Conservation (phyloP, 106 monocot genomes). For the Acanthochlamys bracteata region DNA sequence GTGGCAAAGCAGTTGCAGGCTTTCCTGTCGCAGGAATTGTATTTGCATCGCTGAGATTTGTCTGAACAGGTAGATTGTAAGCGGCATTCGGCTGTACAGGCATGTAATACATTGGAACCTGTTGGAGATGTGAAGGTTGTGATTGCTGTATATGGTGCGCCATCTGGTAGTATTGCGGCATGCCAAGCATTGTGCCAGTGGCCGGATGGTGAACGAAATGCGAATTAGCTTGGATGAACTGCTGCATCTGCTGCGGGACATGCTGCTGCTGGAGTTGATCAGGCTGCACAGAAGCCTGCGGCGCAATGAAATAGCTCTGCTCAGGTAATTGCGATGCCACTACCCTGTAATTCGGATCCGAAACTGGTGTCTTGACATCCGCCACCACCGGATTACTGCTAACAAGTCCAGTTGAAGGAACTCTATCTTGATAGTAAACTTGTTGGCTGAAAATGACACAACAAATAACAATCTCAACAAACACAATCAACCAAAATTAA, state of each 20-base stretch:
- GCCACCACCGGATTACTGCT: neutral
- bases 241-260: constrained; percentile 24
- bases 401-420: neutral
- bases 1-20: neutral
- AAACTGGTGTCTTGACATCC: constrained; percentile 8
- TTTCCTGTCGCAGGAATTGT: no score
- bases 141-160: constrained; percentile 28
- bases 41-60: constrained; percentile 3
- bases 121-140: constrained; percentile 9
- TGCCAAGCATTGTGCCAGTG: constrained; percentile 28
- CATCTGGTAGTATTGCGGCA: constrained; percentile 50
- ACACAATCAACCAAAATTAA: neutral
- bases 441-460: neutral
- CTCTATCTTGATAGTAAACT: constrained; percentile 7
- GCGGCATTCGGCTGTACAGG: constrained; percentile 33
- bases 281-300: constrained; percentile 4
- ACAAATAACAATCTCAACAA: neutral
- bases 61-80: constrained; percentile 18
- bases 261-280: constrained; percentile 29
- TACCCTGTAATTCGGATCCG: neutral
- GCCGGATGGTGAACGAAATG: constrained; percentile 51
- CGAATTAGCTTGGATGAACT: constrained; percentile 33
- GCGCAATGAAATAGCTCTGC: constrained; percentile 15
- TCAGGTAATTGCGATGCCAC: constrained; percentile 7
- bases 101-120: constrained; percentile 54